A percentile compares a stretch with the other conserved stretches of the same genome.
Evolutionary conservation across 495 filamentous ascomycete species (phyloP).

Genomic region (Neurospora sp.): DNA sequence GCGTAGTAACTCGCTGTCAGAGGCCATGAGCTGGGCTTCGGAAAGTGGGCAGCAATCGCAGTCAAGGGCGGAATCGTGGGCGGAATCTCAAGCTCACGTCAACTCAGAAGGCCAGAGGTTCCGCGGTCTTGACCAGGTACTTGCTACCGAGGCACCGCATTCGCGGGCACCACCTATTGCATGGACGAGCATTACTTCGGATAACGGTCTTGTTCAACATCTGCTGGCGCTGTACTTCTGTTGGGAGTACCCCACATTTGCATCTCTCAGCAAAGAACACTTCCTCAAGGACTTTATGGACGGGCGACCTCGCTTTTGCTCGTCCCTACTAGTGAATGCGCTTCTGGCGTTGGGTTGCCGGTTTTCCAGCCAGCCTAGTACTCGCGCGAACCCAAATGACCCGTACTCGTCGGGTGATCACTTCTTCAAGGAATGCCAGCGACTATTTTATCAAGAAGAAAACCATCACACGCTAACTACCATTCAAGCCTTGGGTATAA

Average conservation of each 20-base stretch:
- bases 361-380: slow-evolving; percentile 56
- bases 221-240: slow-evolving; percentile 64
- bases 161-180: slow-evolving; percentile 28
- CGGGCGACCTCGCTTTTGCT: slow-evolving; percentile 53
- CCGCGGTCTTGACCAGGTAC: slow-evolving; percentile 27
- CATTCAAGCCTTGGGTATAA: slow-evolving; percentile 67
- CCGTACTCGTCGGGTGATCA: slow-evolving; percentile 57
- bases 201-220: slow-evolving; percentile 48
- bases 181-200: slow-evolving; percentile 55
- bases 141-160: slow-evolving; percentile 25
- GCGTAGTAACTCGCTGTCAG: slow-evolving; percentile 29
- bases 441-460: slow-evolving; percentile 44
- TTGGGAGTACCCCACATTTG: slow-evolving; percentile 72
- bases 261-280: slow-evolving; percentile 59
- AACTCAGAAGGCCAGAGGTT: slow-evolving; percentile 13
- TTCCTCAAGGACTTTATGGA: slow-evolving; percentile 56
- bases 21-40: slow-evolving; percentile 28
- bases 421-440: slow-evolving; percentile 59
- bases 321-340: slow-evolving; percentile 64
- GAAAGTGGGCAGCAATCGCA: slow-evolving; percentile 20
- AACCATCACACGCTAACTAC: slow-evolving; percentile 59
- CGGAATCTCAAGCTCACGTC: slow-evolving; percentile 14
- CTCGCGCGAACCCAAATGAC: slow-evolving; percentile 50
- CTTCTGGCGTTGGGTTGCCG: slow-evolving; percentile 63
- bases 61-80: slow-evolving; percentile 33